These are phyloP conservation scores for Candida manassasensis DNA, from an alignment of 805 yeast genomes.

Conservation along the genomic window DNA sequence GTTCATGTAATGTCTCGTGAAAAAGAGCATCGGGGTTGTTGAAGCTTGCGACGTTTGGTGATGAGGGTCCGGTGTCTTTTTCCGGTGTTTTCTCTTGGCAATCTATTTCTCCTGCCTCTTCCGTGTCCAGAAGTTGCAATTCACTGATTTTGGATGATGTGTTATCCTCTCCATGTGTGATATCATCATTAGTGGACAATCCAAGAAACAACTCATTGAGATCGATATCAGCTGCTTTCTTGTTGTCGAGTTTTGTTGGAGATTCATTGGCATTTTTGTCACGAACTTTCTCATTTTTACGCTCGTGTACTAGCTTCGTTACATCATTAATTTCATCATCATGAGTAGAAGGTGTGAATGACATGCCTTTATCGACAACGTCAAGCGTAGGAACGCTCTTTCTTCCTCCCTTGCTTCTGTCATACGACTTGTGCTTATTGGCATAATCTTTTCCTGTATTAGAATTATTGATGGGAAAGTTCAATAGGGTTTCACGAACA, in stretches of 20 bases:
- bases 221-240: constrained; percentile 3
- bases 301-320: no score
- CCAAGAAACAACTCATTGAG: constrained; percentile 4
- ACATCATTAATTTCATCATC: no score
- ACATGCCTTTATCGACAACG: no score
- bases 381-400: no score
- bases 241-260: not conserved
- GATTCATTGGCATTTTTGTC: not conserved
- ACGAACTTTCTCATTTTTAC: not conserved
- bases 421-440: no score
- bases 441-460: no score
- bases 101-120: not conserved
- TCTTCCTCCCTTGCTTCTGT: no score
- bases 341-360: no score
- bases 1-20: not conserved
- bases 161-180: constrained; percentile 2
- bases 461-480: no score
- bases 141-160: constrained; percentile 2
- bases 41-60: not conserved
- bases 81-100: not conserved
- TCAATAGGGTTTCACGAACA: no score
- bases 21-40: not conserved
- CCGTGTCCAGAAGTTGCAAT: constrained; percentile 2
- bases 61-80: not conserved
- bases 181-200: constrained; percentile 4